Percentiles rank a stretch among this genome's conserved stretches.
These are phyloP conservation scores for Taphrina communis DNA, from an alignment of 1,139 yeast species.

Conservation along the genomic window DNA sequence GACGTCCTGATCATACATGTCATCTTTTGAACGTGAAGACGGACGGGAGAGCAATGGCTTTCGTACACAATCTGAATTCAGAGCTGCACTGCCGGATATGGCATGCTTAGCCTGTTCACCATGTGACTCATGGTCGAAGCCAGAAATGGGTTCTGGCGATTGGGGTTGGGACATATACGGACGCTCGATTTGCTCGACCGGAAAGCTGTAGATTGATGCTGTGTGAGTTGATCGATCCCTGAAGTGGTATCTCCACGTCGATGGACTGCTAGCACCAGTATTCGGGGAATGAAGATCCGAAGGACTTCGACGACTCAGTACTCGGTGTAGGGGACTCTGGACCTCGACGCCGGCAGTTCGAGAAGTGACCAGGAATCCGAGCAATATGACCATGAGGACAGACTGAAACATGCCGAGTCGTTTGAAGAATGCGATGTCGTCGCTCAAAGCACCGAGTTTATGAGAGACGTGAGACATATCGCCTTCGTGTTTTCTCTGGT, in stretches of 20 bases:
- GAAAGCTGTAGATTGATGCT: constrained; percentile 18
- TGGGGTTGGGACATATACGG: not conserved
- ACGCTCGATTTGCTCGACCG: constrained; percentile 17
- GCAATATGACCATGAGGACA: constrained; percentile 59
- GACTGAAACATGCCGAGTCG: constrained; percentile 63
- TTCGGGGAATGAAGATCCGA: constrained; percentile 8
- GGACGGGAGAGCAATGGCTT: not conserved
- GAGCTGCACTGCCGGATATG: not conserved
- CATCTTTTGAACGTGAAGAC: constrained; percentile 13
- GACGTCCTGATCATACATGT: constrained; percentile 14
- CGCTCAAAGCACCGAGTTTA: constrained; percentile 50
- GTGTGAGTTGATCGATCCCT: not conserved
- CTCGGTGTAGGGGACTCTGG: constrained; percentile 13
- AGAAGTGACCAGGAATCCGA: constrained; percentile 66
- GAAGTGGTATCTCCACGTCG: constrained; percentile 16
- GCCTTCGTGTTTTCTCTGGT: constrained; percentile 52
- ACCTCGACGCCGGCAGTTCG: constrained; percentile 56
- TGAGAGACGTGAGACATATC: constrained; percentile 54
- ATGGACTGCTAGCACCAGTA: not conserved
- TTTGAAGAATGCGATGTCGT: constrained; percentile 64
- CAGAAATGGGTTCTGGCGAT: not conserved
- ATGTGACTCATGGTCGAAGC: not conserved
- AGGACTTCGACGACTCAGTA: constrained; percentile 17
- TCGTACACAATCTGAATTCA: not conserved
- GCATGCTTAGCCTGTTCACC: not conserved